phyloP scores from a whole-genome alignment of 768 basidiomycete genomes.

The Lactarius deliciosus region DNA sequence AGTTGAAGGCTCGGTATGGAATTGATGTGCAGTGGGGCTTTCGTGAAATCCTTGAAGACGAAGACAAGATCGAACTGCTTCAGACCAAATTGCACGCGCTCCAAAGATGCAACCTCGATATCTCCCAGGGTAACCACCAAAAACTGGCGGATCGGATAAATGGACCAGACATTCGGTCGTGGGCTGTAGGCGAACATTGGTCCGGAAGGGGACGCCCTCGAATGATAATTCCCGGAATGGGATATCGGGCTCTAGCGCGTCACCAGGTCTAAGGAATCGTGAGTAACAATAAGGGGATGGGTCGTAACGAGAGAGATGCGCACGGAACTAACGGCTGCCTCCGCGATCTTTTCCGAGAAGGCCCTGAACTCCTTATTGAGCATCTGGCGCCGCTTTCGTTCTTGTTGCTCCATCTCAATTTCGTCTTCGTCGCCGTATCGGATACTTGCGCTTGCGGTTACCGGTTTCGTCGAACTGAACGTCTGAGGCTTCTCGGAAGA shows the following conservation, averaged over 20 bases:
- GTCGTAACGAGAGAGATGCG: conserved; percentile 33
- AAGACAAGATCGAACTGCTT: conserved; percentile 98
- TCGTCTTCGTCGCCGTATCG: conserved; percentile 99
- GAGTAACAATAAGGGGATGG: conserved; percentile 4
- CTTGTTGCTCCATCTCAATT: conserved; percentile 98
- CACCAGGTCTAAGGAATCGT: conserved; percentile 57
- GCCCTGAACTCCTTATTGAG: conserved; percentile 93
- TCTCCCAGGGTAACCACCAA: conserved; percentile 91
- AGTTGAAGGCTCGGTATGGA: conserved; percentile 88
- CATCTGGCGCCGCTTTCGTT: conserved; percentile 82
- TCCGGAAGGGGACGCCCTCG: conserved; percentile 94
- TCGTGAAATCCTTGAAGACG: conserved; percentile 95
- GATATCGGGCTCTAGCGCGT: conserved; percentile 88
- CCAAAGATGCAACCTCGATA: conserved; percentile 94
- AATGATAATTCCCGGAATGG: conserved; percentile 98
- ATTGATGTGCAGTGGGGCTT: conserved; percentile 91
- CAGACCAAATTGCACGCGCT: conserved; percentile 93
- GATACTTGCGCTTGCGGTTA: conserved; percentile 95
- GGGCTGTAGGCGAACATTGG: conserved; percentile 91
- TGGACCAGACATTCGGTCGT: conserved; percentile 97
- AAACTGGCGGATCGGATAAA: conserved; percentile 93
- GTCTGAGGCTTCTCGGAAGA: conserved; percentile 96
- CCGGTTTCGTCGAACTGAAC: conserved; percentile 99
- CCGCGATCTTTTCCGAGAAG: conserved; percentile 90
- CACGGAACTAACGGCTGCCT: conserved; percentile 76